A percentile compares a stretch with the other conserved stretches of the same genome.
These are phyloP conservation scores for Nepenthes gracilis DNA, from an alignment of 148 eudicot species.

Conservation along the genomic window DNA sequence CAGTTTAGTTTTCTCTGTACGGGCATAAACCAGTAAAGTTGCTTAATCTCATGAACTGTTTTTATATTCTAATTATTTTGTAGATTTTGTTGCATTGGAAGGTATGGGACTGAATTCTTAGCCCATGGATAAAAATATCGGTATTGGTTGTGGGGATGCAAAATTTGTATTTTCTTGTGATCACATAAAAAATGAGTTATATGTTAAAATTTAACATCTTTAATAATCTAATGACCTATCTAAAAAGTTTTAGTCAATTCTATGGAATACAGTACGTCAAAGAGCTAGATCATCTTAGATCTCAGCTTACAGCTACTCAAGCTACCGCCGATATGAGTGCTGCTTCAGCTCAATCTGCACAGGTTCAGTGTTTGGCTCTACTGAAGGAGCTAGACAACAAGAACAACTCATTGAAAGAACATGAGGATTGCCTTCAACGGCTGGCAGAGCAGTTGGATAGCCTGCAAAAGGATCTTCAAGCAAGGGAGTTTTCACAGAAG, in stretches of 20 bases:
- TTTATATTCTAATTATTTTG: too few species aligned
- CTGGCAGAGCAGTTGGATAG: conserved; percentile 70
- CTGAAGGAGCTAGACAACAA: conserved; percentile 62
- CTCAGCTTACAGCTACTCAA: conserved; percentile 53
- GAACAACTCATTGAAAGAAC: conserved; percentile 64
- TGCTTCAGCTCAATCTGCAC: conserved; percentile 79
- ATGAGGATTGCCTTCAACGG: conserved; percentile 61
- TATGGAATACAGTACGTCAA: conserved; percentile 47
- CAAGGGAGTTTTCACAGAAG: conserved; percentile 71
- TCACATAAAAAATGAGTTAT: too few species aligned
- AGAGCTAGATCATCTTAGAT: conserved; percentile 64
- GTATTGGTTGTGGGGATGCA: too few species aligned
- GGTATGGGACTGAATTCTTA: too few species aligned
- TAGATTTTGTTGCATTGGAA: too few species aligned
- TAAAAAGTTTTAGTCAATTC: background rate
- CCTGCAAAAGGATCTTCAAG: conserved; percentile 71
- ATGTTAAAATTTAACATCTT: too few species aligned
- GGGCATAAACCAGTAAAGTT: too few species aligned
- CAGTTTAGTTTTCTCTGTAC: too few species aligned
- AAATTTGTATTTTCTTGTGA: too few species aligned
- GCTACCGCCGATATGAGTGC: conserved; percentile 81
- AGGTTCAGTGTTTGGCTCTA: conserved; percentile 58
- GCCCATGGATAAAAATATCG: too few species aligned
- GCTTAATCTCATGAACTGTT: too few species aligned
- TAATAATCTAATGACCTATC: too few species aligned